These are phyloP conservation scores for Claviceps purpurea DNA, from an alignment of 2,329 filamentous ascomycete genomes.

Conservation along the genomic window DNA sequence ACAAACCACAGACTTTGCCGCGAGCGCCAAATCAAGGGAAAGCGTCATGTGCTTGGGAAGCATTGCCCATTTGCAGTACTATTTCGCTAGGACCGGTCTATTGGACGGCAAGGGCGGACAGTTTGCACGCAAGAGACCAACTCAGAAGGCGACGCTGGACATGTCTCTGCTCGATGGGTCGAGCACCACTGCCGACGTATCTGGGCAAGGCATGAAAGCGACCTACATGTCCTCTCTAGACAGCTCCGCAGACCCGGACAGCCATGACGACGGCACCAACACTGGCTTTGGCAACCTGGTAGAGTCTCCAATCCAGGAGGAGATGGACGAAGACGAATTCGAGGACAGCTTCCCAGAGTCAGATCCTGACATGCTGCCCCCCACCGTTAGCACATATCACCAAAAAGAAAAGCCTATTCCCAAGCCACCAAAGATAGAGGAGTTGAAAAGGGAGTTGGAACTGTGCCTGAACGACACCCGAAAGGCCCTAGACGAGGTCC, in stretches of 20 bases:
- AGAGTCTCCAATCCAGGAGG: slow-evolving; percentile 35
- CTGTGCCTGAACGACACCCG: slow-evolving; percentile 56
- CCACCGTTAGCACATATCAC: slow-evolving; percentile 91
- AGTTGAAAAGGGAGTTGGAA: slow-evolving; percentile 57
- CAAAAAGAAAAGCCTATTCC: slow-evolving; percentile 69
- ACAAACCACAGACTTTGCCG: slow-evolving; percentile 77
- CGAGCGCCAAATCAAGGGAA: slow-evolving; percentile 78
- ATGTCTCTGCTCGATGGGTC: slow-evolving; percentile 35
- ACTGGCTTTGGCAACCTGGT: slow-evolving; percentile 17
- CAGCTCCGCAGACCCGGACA: slow-evolving; percentile 41
- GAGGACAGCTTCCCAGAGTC: slow-evolving; percentile 47
- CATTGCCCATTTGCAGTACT: slow-evolving; percentile 95
- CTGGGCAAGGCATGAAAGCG: slow-evolving; percentile 40
- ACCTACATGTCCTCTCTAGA: slow-evolving; percentile 48
- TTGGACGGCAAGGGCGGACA: slow-evolving; percentile 88
- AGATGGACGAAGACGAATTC: slow-evolving; percentile 32
- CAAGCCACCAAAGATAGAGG: slow-evolving; percentile 69
- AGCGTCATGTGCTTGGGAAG: slow-evolving; percentile 94
- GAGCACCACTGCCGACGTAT: slow-evolving; percentile 21
- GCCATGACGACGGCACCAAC: slow-evolving; percentile 23
- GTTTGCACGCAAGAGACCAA: slow-evolving; percentile 58
- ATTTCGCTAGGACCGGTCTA: slow-evolving; percentile 88
- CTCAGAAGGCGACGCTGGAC: slow-evolving; percentile 44
- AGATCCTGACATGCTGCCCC: slow-evolving; percentile 77
- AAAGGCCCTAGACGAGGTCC: slow-evolving; percentile 51